Base-by-base conservation (phyloP, 140 eudicot genomes). In the Senecio squalidus region DNA sequence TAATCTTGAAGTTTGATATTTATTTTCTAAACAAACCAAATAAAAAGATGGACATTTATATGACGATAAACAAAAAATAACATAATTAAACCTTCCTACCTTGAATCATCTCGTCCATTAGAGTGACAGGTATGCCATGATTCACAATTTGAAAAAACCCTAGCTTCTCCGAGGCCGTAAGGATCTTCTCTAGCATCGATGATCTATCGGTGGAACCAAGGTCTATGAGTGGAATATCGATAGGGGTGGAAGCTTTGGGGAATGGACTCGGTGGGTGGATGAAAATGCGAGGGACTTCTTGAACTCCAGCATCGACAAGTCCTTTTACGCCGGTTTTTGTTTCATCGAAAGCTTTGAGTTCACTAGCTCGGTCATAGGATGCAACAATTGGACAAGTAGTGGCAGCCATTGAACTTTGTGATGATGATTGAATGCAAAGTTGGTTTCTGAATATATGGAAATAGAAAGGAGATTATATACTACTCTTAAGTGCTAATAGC, bases 91-190 rank as follows among this genome's bases (percentile, higher is more conserved):
- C n/a, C n/a, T n/a, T n/a, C n/a, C n/a, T n/a, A n/a, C n/a, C n/a
- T n/a, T 61, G 48, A 14, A 78, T 18, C 72, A 62, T 48, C 47
- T 78, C 71, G 9, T 76, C 61, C 71, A 75, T 34, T 0, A 72
- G 61, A 49, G 57, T 64, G 20, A 29, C 16, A 0, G 79, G 89
- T 54, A 79, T 69, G 16, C 78, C 83, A 23, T 79, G 91, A 38
- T 83, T 83, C 25, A 79, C 63, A 18, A 79, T 57, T 22, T 76
- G 86, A 16, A 79, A 79, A 45, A 83, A 60, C 0, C 90, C 86
- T 47, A 78, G 54, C 2, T 25, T 44, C 62, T 79, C 74, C 1
- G 76, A 65, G 33, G 91, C 83, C 0, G 2, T 36, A 1, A 64
- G 60, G 13, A 80, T 25, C 8, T 68, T 60, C 14, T 73, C 67